Conservation (phyloP, 2,329 filamentous ascomycete genomes). For the Chaetomium sp. region DNA sequence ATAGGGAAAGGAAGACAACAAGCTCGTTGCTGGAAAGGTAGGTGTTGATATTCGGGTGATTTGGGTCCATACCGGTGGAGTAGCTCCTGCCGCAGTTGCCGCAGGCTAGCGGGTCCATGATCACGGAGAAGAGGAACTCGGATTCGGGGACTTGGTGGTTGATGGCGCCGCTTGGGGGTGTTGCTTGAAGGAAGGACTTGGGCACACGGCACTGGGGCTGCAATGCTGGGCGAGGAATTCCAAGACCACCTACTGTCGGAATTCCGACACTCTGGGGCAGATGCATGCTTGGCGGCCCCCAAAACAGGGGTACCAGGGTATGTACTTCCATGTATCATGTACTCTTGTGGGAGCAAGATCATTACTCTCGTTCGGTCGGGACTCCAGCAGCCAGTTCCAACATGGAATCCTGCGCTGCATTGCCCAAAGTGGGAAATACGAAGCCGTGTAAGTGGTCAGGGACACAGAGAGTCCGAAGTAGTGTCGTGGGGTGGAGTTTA, state of each 20-base stretch:
- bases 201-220: not conserved
- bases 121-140: not conserved
- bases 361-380: not conserved
- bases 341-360: not conserved
- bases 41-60: not conserved
- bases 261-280: not conserved
- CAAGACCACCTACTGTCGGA: not conserved
- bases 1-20: not conserved
- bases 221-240: not conserved
- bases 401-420: no score
- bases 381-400: not conserved
- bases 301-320: not conserved
- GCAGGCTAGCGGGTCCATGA: not conserved
- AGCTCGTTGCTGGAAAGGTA: not conserved
- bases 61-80: not conserved
- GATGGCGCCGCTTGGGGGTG: not conserved
- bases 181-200: not conserved
- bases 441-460: not conserved
- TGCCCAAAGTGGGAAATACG: no score
- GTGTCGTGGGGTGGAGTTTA: no score
- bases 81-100: not conserved
- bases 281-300: not conserved
- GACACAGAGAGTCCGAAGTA: no score
- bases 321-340: not conserved
- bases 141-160: not conserved